A percentile compares a stretch with the other conserved stretches of the same genome.
These are phyloP conservation scores for Ganoderma leucocontextum DNA, from an alignment of 1,284 basidiomycete species.

Conservation along the genomic window DNA sequence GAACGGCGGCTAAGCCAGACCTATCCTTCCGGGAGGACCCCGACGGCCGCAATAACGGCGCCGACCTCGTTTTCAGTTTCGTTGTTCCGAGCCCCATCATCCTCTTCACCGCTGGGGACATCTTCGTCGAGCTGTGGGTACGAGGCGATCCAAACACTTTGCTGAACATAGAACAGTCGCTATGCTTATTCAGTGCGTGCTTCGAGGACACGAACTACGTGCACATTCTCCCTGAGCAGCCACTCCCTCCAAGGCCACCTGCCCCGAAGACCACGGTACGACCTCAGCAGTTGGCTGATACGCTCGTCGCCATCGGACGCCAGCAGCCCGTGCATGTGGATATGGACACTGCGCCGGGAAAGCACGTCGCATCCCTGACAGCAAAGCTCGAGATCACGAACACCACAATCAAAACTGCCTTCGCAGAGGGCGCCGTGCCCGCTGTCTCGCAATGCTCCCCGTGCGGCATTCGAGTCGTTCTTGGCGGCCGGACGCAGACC, in stretches of 20 bases:
- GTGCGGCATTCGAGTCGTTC: conserved; percentile 41
- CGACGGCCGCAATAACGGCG: conserved; percentile 38
- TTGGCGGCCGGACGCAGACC: conserved; percentile 39
- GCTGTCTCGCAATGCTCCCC: conserved; percentile 43
- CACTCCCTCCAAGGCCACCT: not conserved
- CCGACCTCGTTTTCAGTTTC: conserved; percentile 47
- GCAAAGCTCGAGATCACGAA: conserved; percentile 38
- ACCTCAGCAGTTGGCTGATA: not conserved
- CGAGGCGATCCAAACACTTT: conserved; percentile 30
- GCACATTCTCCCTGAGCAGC: conserved; percentile 3
- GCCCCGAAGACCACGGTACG: not conserved
- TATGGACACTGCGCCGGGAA: not conserved
- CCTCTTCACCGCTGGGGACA: conserved; percentile 30
- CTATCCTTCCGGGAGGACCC: conserved; percentile 45
- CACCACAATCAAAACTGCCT: conserved; percentile 28
- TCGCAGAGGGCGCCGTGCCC: conserved; percentile 34
- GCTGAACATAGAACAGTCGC: conserved; percentile 33
- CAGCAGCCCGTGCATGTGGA: conserved; percentile 40
- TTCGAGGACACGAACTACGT: conserved; percentile 1
- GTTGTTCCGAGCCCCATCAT: conserved; percentile 41
- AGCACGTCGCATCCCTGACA: conserved; percentile 30
- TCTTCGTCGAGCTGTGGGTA: not conserved
- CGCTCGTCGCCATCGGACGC: conserved; percentile 27
- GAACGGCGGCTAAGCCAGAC: conserved; percentile 20
- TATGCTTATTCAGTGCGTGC: not conserved